Evolutionary conservation across 2,329 filamentous ascomycete genomes (phyloP).

Genomic region (Phyllosticta citrichinensis): DNA sequence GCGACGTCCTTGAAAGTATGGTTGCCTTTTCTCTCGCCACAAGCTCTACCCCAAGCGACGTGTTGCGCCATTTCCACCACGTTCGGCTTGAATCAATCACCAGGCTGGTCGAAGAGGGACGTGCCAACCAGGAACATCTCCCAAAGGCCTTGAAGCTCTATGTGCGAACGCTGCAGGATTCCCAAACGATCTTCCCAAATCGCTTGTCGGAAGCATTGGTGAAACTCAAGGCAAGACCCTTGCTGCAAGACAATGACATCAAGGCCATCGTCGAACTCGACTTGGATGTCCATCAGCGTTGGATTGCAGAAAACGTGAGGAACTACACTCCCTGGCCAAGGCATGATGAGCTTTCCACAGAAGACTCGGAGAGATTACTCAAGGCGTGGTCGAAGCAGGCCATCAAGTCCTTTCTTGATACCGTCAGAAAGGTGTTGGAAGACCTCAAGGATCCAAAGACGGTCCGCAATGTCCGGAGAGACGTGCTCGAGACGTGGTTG

Average conservation of each 20-base stretch:
- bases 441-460: constrained; percentile 55
- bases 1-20: constrained; percentile 57
- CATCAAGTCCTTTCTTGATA: constrained; percentile 39
- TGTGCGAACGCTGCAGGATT: constrained; percentile 64
- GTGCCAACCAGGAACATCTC: constrained; percentile 43
- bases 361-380: constrained; percentile 32
- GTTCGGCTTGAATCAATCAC: constrained; percentile 61
- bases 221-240: constrained; percentile 56
- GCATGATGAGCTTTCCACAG: constrained; percentile 53
- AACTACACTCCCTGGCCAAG: constrained; percentile 82
- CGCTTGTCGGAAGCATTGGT: constrained; percentile 60
- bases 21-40: constrained; percentile 75
- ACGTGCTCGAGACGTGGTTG: constrained; percentile 66
- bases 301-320: constrained; percentile 73
- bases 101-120: constrained; percentile 44
- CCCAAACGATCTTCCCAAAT: constrained; percentile 64
- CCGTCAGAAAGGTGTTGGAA: constrained; percentile 50
- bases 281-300: constrained; percentile 66
- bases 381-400: constrained; percentile 32
- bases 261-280: constrained; percentile 58
- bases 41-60: constrained; percentile 69
- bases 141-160: constrained; percentile 61
- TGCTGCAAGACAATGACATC: constrained; percentile 64
- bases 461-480: constrained; percentile 59
- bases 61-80: constrained; percentile 66